Conservation (phyloP, 2,329 filamentous ascomycete species). For the Ceratocystis variospora region DNA sequence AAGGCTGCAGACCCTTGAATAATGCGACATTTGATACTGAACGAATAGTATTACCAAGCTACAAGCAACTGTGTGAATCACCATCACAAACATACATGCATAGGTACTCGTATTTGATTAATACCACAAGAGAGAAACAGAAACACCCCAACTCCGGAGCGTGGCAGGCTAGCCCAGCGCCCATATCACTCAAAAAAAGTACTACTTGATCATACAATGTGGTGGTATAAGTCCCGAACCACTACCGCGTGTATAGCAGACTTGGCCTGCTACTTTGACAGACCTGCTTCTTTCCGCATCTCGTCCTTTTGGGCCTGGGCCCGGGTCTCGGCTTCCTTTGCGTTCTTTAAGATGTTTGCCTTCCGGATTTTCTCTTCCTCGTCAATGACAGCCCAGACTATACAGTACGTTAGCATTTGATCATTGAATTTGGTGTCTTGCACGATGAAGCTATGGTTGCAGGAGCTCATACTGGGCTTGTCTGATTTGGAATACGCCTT, state of each 20-base stretch:
- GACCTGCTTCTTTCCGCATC: conserved; percentile 36
- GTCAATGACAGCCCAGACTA: conserved; percentile 40
- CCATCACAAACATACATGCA: too few relatives aligned
- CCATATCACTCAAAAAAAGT: background rate
- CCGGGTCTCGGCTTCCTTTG: conserved; percentile 29
- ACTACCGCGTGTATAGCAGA: background rate
- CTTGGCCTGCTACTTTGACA: conserved; percentile 25
- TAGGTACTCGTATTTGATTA: background rate
- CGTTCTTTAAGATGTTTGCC: conserved; percentile 27
- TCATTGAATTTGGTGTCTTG: background rate
- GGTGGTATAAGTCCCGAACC: background rate
- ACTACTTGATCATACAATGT: conserved; percentile 3
- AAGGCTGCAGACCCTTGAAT: background rate
- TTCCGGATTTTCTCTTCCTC: conserved; percentile 34
- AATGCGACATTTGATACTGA: background rate
- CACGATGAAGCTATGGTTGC: background rate
- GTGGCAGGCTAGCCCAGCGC: background rate
- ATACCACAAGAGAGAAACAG: background rate
- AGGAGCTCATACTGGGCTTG: conserved; percentile 59
- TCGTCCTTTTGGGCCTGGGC: conserved; percentile 34
- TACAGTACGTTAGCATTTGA: background rate
- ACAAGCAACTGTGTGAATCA: background rate
- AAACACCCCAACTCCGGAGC: conserved; percentile 1
- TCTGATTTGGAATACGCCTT: conserved; percentile 85
- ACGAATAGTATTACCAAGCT: background rate